Evolutionary conservation across 805 yeast species (phyloP), one percentile per base, ranked within the genome.

Genomic region (Debaryomyces hansenii): DNA sequence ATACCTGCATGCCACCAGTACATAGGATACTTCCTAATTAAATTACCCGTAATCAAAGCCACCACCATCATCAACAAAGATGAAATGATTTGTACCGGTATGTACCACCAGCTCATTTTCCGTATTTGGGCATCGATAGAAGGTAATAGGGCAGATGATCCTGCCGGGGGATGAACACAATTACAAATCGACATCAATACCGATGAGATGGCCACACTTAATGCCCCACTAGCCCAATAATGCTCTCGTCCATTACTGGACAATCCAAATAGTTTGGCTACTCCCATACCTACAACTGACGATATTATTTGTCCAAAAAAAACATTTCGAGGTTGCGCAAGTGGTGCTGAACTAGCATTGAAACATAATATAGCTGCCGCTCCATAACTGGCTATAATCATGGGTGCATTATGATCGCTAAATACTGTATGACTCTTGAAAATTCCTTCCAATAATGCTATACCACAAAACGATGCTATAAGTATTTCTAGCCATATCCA

Each of bases 121-220:
- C 79, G 59, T 3, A 82, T 66, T 6, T 56, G 51, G 0, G 58
- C 75, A 43, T 81, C 84, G 0, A 77, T 55, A 1, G 74, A 63
- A 0, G 88, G 86, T 7, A 84, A 61, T 32, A 84, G 56, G 0
- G 89, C 87, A 8, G 84, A 75, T 1, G 89, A 88, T 2, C 90
- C 90, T 1, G 84, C 83, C 0, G 90, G 90, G 0, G 90, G 90
- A 58, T 84, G 89, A 1, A 82, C 78, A 47, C 83, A 76, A 50
- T 80, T 80, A 4, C 74, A 60, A 0, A 81, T 50, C 11, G 77
- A 63, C 85, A 82, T 82, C 2, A 66, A 60, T 9, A 78, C 80
- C 7, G 84, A 76, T 1, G 84, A 55, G 4, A 80, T 48, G 0
- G 75, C 84, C 6, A 82, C 85, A 33, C 82, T 67, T 27, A 84